A percentile compares a stretch with the other conserved stretches of the same genome.
These are phyloP conservation scores for Sporopachydermia quercuum DNA, from an alignment of 805 yeast genomes.

Conservation along the genomic window DNA sequence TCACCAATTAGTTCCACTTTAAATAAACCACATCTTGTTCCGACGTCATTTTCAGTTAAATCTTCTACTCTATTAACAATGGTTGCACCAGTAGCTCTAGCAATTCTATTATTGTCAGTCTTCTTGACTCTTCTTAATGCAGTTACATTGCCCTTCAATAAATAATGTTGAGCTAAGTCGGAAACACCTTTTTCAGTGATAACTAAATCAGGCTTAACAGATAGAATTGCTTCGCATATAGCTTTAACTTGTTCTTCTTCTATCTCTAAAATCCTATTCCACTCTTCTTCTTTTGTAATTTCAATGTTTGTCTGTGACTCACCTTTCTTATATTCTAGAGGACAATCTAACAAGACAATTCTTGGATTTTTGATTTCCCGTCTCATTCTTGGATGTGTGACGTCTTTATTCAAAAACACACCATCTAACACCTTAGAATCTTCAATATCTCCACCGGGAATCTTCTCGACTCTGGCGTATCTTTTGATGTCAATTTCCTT, in stretches of 20 bases:
- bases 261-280: slow-evolving; percentile 88
- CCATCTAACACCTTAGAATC: slow-evolving; percentile 85
- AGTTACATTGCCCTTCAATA: slow-evolving; percentile 84
- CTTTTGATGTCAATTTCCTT: slow-evolving; percentile 87
- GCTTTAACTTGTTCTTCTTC: slow-evolving; percentile 93
- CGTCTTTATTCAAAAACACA: slow-evolving; percentile 85
- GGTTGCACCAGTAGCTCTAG: slow-evolving; percentile 96
- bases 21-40: slow-evolving; percentile 78
- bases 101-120: slow-evolving; percentile 89
- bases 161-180: slow-evolving; percentile 92
- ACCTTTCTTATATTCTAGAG: slow-evolving; percentile 96
- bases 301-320: slow-evolving; percentile 98
- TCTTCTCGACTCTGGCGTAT: slow-evolving; percentile 85
- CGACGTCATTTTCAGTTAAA: slow-evolving; percentile 79
- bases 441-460: slow-evolving; percentile 95
- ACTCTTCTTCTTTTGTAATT: slow-evolving; percentile 89
- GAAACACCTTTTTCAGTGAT: slow-evolving; percentile 97
- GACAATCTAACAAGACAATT: slow-evolving; percentile 82
- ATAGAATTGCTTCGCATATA: slow-evolving; percentile 73
- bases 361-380: slow-evolving; percentile 81
- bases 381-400: slow-evolving; percentile 97
- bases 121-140: slow-evolving; percentile 90
- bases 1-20: slow-evolving; percentile 93
- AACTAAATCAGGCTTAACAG: slow-evolving; percentile 83
- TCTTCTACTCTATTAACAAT: slow-evolving; percentile 94